These are phyloP conservation scores for Diophrys sp. DNA, from an alignment of 73 alveolate genomes.

Conservation along the genomic window DNA sequence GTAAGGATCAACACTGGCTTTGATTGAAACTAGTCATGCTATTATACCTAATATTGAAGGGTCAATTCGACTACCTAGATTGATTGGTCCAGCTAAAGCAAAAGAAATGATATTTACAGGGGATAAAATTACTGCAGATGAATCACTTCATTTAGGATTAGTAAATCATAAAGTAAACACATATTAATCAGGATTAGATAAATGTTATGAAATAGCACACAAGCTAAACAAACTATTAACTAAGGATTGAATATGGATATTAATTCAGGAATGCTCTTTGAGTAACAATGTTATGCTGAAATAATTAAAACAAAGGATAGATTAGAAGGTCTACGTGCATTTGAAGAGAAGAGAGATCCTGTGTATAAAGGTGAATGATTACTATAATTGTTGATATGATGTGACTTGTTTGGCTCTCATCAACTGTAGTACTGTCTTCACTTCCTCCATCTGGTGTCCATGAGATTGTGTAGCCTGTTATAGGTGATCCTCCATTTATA, in stretches of 20 bases:
- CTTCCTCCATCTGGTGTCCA: not conserved
- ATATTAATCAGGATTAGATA: constrained; percentile 63
- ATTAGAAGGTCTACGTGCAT: constrained; percentile 89
- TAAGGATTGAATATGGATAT: constrained; percentile 89
- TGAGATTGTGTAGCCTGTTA: not conserved
- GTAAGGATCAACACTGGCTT: no score
- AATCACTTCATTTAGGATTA: constrained; percentile 82
- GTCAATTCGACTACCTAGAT: constrained; percentile 86
- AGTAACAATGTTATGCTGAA: constrained; percentile 84
- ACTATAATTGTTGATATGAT: no score
- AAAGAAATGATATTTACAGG: constrained; percentile 91
- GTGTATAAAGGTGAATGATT: constrained; percentile 75
- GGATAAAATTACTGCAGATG: constrained; percentile 71
- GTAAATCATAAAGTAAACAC: constrained; percentile 73
- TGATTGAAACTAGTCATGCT: constrained; percentile 9
- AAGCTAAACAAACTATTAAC: constrained; percentile 90
- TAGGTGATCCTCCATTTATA: constrained; percentile 9
- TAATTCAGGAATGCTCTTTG: constrained; percentile 83
- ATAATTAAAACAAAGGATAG: constrained; percentile 84
- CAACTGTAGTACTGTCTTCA: not conserved
- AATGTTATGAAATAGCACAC: constrained; percentile 76
- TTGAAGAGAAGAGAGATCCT: constrained; percentile 92
- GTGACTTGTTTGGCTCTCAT: no score
- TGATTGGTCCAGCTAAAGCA: constrained; percentile 88
- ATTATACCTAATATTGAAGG: constrained; percentile 98